Base-by-base conservation (phyloP, 257 asterid genomes). In the Avicennia marina region DNA sequence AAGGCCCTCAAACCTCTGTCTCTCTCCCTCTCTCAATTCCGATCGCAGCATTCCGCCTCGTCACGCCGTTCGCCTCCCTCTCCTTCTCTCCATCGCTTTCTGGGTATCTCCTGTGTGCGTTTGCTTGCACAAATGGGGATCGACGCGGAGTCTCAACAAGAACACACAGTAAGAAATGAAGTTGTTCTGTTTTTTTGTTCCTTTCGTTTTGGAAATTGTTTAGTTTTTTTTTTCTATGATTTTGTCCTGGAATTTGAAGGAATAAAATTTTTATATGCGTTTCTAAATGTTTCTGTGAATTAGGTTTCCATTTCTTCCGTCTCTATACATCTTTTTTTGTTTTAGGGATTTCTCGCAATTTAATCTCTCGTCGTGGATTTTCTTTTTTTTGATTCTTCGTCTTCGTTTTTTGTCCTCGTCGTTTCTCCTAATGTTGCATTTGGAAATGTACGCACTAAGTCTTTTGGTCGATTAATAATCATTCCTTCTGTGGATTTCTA, bases 141-240 rank as follows among this genome's bases (percentile, higher is more conserved):
- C 73, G 85, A 76, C 4, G 56, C 72, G 42, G 94, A 82, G 72
- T 50, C 75, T 65, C 87, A 70, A 41, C 76, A 73, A 29, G 84
- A 77, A 24, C 71, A 60, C 48, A 68, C 75, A 89, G 96, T 87
- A 52, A 13, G 33, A 9, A 34, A 25, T 18, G 34, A 26, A 24
- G 15, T 27, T 11, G 0, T 47, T 63, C 21, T 55, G 57, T 25
- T 36, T 44, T 11, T 53, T 31, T 40, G 1, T 44, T 25, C 31
- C 39, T 11, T 53, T 31, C 33, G 1, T 44, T 11, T 4, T 50
- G 32, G 11, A 10, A 12, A 10, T 19, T 34, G 40, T 33, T 20
- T 16, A 44, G 50, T 36, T 36, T 29, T 29, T 15, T 29, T 62
- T 21, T 58, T 41, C 19, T 44, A 43, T 17, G 53, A 46, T 60